These are phyloP conservation scores for Dryas drummondii DNA, from an alignment of 306 rosid genomes.

Conservation along the genomic window DNA sequence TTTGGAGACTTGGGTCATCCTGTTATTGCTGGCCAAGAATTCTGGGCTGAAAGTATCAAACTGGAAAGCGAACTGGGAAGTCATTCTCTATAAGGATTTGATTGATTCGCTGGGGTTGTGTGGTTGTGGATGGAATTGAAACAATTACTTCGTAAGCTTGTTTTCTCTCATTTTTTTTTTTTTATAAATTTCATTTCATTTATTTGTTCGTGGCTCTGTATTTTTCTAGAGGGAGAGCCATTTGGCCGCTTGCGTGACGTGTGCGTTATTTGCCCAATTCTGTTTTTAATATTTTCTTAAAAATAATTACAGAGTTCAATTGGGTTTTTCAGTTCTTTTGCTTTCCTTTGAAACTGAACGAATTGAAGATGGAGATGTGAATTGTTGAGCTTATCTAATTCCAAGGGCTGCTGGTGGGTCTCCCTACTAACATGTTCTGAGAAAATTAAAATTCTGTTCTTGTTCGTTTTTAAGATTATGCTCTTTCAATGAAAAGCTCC, in stretches of 20 bases:
- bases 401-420: constrained; percentile 21
- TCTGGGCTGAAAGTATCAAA: background rate
- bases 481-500: background rate
- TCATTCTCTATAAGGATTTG: constrained; percentile 26
- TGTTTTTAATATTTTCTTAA: background rate
- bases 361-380: constrained; percentile 6
- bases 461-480: background rate
- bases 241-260: constrained; percentile 40
- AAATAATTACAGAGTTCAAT: background rate
- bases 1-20: background rate
- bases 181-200: background rate
- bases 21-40: constrained; percentile 23
- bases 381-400: background rate
- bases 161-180: constrained; percentile 17
- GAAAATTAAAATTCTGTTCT: background rate
- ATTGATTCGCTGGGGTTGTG: background rate
- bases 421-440: background rate
- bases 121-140: constrained; percentile 38
- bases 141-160: constrained; percentile 33
- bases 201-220: constrained; percentile 39
- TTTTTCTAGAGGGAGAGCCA: constrained; percentile 14
- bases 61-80: constrained; percentile 40
- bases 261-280: constrained; percentile 30
- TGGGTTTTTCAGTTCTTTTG: background rate
- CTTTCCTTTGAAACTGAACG: constrained; percentile 9